phyloP scores from a whole-genome alignment of 306 rosid species.

The Boehmeria nivea region DNA sequence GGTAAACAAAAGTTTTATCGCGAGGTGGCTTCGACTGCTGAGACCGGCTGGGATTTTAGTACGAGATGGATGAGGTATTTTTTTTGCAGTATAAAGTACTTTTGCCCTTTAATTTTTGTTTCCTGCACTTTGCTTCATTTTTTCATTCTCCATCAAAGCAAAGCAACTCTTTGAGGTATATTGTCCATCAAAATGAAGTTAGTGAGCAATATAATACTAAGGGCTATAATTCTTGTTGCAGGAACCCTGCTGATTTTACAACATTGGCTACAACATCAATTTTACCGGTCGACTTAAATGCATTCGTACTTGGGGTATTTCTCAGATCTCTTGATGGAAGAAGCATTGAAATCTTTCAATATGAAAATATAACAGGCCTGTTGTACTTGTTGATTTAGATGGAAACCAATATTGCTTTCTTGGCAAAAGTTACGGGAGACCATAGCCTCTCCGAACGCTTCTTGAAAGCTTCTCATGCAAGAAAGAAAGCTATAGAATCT shows the following conservation, averaged over 20 bases:
- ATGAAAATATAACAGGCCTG: too few species aligned
- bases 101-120: not conserved
- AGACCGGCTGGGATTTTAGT: slow-evolving; percentile 97
- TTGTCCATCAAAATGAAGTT: too few species aligned
- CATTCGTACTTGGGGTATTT: slow-evolving; percentile 63
- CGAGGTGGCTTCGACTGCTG: slow-evolving; percentile 75
- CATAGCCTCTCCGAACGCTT: slow-evolving; percentile 32
- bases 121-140: not conserved
- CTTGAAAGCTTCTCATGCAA: slow-evolving; percentile 40
- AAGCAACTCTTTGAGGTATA: too few species aligned
- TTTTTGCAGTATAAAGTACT: not conserved
- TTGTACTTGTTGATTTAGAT: slow-evolving; percentile 43
- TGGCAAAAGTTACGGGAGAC: slow-evolving; percentile 70
- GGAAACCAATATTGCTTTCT: slow-evolving; percentile 71
- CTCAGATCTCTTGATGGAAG: slow-evolving; percentile 15
- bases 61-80: slow-evolving; percentile 87
- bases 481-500: slow-evolving; percentile 57
- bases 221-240: slow-evolving; percentile 26
- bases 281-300: slow-evolving; percentile 82
- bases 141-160: not conserved
- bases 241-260: slow-evolving; percentile 59
- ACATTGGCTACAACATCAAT: slow-evolving; percentile 76
- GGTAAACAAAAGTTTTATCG: slow-evolving; percentile 58
- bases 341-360: slow-evolving; percentile 4
- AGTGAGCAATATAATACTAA: not conserved